phyloP scores from a whole-genome alignment of 352 stramenopile species.

The Globisporangium middletonii region DNA sequence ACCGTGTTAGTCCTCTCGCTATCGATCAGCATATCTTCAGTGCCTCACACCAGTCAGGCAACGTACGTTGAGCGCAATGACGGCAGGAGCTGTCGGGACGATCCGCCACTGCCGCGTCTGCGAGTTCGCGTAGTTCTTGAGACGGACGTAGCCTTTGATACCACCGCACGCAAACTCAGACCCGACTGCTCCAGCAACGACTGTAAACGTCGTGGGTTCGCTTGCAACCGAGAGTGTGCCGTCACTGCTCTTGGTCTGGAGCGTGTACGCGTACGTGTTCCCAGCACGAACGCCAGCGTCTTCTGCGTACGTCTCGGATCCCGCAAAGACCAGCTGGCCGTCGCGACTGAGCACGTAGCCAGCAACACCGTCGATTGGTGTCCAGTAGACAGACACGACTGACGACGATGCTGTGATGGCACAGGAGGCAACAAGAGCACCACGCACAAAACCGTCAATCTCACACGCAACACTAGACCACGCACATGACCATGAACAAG shows the following conservation, averaged over 20 bases:
- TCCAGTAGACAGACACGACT: conserved; percentile 29
- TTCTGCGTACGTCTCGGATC: conserved; percentile 26
- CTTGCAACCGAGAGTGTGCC: conserved; percentile 19
- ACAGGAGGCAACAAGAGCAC: not conserved
- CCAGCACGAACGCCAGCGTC: conserved; percentile 22
- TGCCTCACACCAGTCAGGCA: not conserved
- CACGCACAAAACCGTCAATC: not conserved
- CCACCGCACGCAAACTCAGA: conserved; percentile 26
- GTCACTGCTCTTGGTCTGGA: conserved; percentile 19
- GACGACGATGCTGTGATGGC: conserved; percentile 22
- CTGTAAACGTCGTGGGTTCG: conserved; percentile 18
- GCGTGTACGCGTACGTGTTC: conserved; percentile 34
- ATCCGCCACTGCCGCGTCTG: conserved; percentile 38
- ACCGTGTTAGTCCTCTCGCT: not conserved
- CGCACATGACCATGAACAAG: not conserved
- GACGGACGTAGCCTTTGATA: conserved; percentile 25
- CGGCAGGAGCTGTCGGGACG: conserved; percentile 12
- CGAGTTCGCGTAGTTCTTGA: conserved; percentile 32
- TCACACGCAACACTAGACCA: not conserved
- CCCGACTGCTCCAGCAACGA: conserved; percentile 6
- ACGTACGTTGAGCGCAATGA: conserved; percentile 35
- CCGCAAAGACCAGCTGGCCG: conserved; percentile 18
- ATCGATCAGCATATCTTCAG: too few species aligned
- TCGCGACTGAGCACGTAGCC: conserved; percentile 40
- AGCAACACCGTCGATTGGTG: conserved; percentile 12